Conservation (phyloP, 257 asterid genomes). For the Prunella vulgaris region DNA sequence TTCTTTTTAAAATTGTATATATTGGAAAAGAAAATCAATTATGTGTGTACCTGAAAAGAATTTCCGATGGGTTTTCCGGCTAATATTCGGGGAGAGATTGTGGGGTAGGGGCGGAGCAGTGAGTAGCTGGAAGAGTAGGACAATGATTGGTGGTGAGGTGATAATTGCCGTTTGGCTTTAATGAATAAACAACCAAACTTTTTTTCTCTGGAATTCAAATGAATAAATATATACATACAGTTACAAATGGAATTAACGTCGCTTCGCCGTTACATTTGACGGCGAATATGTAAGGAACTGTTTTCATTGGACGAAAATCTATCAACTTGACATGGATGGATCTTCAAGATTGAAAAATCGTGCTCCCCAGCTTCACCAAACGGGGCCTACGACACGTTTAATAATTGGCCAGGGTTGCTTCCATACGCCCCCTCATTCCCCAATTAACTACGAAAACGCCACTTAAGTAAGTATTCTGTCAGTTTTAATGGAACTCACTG, state of each 20-base stretch:
- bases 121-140: conserved; percentile 35
- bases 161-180: conserved; percentile 38
- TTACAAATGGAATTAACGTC: conserved; percentile 19
- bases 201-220: not conserved
- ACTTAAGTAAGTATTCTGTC: not conserved
- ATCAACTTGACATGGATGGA: conserved; percentile 24
- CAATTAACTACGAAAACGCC: conserved; percentile 19
- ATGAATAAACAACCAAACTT: conserved; percentile 16
- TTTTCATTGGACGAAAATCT: conserved; percentile 18
- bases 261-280: conserved; percentile 41
- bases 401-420: conserved; percentile 17
- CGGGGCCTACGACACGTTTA: conserved; percentile 24
- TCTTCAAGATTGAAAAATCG: conserved; percentile 9
- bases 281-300: conserved; percentile 26
- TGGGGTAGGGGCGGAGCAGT: conserved; percentile 26
- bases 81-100: conserved; percentile 19
- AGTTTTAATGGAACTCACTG: conserved; percentile 7
- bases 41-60: too few species aligned
- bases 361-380: conserved; percentile 26
- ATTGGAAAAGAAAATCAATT: not conserved
- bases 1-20: not conserved
- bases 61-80: conserved; percentile 50
- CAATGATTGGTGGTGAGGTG: conserved; percentile 35
- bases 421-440: conserved; percentile 4
- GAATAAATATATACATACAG: not conserved